Conservation (phyloP, 2,329 filamentous ascomycete species). For the Shiraia bambusicola region DNA sequence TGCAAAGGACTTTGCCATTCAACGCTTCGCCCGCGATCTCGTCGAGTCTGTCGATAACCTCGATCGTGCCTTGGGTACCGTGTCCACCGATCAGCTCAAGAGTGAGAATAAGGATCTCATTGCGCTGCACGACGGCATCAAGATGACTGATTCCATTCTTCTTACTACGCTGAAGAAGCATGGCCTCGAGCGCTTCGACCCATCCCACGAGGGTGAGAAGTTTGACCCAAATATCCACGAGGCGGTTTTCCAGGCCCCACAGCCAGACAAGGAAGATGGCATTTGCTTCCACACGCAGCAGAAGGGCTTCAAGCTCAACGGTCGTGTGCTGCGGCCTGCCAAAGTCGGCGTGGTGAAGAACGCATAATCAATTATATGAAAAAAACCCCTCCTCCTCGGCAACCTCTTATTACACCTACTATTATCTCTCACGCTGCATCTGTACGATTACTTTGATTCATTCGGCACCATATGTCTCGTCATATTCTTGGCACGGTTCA, state of each 20-base stretch:
- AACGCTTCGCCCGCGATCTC: conserved; percentile 90
- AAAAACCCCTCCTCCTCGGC: not conserved
- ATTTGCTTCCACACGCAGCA: conserved; percentile 90
- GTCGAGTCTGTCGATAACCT: conserved; percentile 96
- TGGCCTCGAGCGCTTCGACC: conserved; percentile 86
- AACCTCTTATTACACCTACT: not conserved
- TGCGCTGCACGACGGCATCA: conserved; percentile 82
- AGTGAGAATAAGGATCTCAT: conserved; percentile 66
- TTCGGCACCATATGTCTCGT: conserved; percentile 12
- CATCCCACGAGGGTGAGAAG: conserved; percentile 68
- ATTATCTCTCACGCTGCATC: conserved; percentile 8
- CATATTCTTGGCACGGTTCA: conserved; percentile 10
- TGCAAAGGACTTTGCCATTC: conserved; percentile 90
- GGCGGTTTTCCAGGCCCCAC: conserved; percentile 90
- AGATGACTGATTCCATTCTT: conserved; percentile 91
- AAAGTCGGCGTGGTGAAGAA: conserved; percentile 98
- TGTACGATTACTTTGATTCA: conserved; percentile 24
- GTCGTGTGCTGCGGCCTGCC: conserved; percentile 82
- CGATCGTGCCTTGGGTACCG: conserved; percentile 82
- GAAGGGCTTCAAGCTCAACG: conserved; percentile 94
- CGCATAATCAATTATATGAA: conserved; percentile 44
- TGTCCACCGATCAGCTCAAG: conserved; percentile 71
- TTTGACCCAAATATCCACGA: conserved; percentile 98
- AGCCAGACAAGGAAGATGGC: conserved; percentile 84
- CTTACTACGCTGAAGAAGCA: conserved; percentile 90